Conservation (phyloP, 306 rosid species). For the Abrus pulchellus region DNA sequence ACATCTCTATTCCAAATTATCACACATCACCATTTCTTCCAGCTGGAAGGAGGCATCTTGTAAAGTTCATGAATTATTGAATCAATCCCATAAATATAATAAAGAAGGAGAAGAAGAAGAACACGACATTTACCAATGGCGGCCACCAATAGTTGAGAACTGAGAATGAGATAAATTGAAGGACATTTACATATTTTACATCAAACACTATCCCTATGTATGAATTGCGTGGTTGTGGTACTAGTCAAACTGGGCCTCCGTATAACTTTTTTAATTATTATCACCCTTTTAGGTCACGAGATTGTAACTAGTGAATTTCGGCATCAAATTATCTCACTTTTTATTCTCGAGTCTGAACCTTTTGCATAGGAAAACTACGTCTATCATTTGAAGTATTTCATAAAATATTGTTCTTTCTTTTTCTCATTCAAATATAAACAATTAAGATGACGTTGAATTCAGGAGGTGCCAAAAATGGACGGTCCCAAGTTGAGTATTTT, state of each 20-base stretch:
- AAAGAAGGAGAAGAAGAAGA: conserved; percentile 30
- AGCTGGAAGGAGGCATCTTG: conserved; percentile 65
- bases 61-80: conserved; percentile 61
- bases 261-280: neutral
- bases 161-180: conserved; percentile 4
- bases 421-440: neutral
- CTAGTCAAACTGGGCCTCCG: conserved; percentile 26
- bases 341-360: neutral
- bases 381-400: neutral
- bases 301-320: neutral
- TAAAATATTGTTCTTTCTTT: neutral
- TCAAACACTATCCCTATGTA: neutral
- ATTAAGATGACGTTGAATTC: neutral
- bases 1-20: conserved; percentile 33
- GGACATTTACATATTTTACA: conserved; percentile 10
- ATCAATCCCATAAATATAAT: conserved; percentile 36
- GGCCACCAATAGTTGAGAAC: conserved; percentile 36
- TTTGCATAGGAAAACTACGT: neutral
- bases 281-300: conserved; percentile 13
- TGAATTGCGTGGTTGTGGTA: conserved; percentile 1
- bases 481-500: neutral
- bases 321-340: neutral
- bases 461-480: neutral
- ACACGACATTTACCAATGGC: conserved; percentile 44
- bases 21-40: conserved; percentile 54